Evolutionary conservation across 2,329 filamentous ascomycete genomes (phyloP).

Genomic region (Lecanicillium sp.): DNA sequence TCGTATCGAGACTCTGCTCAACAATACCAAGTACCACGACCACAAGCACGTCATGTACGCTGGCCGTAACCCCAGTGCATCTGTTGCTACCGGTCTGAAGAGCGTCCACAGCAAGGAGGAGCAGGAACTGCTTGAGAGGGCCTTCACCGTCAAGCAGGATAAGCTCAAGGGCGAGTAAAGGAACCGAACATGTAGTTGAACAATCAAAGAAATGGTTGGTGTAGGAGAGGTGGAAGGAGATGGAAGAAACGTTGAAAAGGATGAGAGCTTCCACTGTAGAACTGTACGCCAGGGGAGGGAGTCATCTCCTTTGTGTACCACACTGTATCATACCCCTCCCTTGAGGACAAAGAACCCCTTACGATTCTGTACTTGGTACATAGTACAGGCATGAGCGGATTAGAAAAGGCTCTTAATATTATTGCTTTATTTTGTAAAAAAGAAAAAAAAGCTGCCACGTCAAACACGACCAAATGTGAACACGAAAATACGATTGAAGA

Average conservation of each 20-base stretch:
- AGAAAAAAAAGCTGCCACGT: no score
- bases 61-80: conserved; percentile 86
- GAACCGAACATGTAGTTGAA: neutral
- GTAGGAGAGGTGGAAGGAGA: neutral
- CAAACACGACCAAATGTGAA: no score
- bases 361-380: conserved; percentile 19
- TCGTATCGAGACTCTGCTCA: conserved; percentile 91
- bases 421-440: conserved; percentile 9
- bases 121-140: conserved; percentile 67
- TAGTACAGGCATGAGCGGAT: conserved; percentile 20
- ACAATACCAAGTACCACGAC: conserved; percentile 87
- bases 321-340: conserved; percentile 28
- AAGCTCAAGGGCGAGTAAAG: conserved; percentile 62
- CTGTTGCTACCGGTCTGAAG: conserved; percentile 91
- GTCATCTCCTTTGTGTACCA: conserved; percentile 25
- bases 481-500: neutral
- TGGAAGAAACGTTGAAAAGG: neutral
- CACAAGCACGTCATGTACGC: conserved; percentile 97
- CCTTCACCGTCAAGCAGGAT: conserved; percentile 59
- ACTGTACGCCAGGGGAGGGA: conserved; percentile 18
- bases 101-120: conserved; percentile 85
- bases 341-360: conserved; percentile 19
- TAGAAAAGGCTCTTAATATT: conserved; percentile 8
- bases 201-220: neutral
- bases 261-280: conserved; percentile 11